phyloP scores from a whole-genome alignment of 192 early-diverging fungal species.

The Podila epicladia region DNA sequence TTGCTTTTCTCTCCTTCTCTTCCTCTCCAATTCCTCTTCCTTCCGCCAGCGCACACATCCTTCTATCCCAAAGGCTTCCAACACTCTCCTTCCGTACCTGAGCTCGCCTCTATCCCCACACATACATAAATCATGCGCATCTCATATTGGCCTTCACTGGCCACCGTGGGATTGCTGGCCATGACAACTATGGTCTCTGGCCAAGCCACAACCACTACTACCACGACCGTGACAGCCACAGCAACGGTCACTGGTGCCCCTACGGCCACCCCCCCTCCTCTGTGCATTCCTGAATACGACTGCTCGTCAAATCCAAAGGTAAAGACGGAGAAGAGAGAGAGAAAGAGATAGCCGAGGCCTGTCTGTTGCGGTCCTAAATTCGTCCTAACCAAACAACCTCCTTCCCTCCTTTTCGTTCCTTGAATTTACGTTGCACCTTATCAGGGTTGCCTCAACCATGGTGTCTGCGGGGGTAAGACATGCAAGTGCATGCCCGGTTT shows the following conservation, averaged over 20 bases:
- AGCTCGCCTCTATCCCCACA: too few species aligned
- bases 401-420: not conserved
- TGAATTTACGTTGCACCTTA: not conserved
- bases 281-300: constrained; percentile 27
- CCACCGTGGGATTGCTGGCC: not conserved
- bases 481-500: constrained; percentile 37
- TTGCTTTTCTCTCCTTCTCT: not conserved
- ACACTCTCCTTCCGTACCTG: too few species aligned
- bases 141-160: not conserved
- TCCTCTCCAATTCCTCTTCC: not conserved
- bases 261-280: not conserved
- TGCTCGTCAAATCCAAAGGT: constrained; percentile 37
- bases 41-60: too few species aligned
- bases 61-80: too few species aligned
- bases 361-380: not conserved
- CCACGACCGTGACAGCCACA: not conserved
- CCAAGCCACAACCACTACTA: constrained; percentile 8
- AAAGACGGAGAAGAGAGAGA: constrained; percentile 3
- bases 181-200: not conserved
- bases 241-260: constrained; percentile 7
- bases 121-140: not conserved
- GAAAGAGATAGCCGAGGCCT: not conserved
- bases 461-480: constrained; percentile 7
- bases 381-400: not conserved
- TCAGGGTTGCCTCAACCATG: constrained; percentile 45